Evolutionary conservation across 805 yeast genomes (phyloP).

Genomic region (Yarrowia alimentaria): DNA sequence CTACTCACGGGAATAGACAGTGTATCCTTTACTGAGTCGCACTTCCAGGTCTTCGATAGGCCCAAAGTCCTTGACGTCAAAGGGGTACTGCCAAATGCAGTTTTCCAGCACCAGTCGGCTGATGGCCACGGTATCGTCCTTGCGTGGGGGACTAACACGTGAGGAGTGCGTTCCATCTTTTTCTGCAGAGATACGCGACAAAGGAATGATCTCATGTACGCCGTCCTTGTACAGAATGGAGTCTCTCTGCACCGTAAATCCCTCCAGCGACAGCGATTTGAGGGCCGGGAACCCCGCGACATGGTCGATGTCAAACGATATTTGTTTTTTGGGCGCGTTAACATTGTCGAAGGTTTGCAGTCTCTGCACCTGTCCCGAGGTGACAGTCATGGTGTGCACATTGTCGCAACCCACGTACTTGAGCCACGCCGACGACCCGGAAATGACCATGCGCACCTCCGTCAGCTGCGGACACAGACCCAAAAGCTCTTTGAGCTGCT

Average conservation of each 20-base stretch:
- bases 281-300: conserved; percentile 23
- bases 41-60: conserved; percentile 29
- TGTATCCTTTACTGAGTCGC: conserved; percentile 21
- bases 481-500: conserved; percentile 25
- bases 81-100: conserved; percentile 32
- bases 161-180: not conserved
- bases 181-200: conserved; percentile 19
- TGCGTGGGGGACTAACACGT: not conserved
- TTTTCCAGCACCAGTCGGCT: conserved; percentile 26
- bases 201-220: conserved; percentile 7
- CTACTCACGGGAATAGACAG: conserved; percentile 30
- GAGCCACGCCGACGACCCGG: conserved; percentile 31
- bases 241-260: conserved; percentile 30
- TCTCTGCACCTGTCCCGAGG: conserved; percentile 14
- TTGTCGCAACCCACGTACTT: conserved; percentile 28
- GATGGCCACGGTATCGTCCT: conserved; percentile 13
- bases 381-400: conserved; percentile 1
- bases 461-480: conserved; percentile 20
- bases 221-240: conserved; percentile 16
- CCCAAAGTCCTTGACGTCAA: conserved; percentile 30
- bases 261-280: conserved; percentile 24
- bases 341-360: conserved; percentile 20
- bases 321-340: conserved; percentile 21
- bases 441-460: conserved; percentile 10
- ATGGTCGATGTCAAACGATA: conserved; percentile 30